Evolutionary conservation across 441 rosid species (phyloP), one percentile per base, ranked within the genome.

Genomic region (Capsella rubella): DNA sequence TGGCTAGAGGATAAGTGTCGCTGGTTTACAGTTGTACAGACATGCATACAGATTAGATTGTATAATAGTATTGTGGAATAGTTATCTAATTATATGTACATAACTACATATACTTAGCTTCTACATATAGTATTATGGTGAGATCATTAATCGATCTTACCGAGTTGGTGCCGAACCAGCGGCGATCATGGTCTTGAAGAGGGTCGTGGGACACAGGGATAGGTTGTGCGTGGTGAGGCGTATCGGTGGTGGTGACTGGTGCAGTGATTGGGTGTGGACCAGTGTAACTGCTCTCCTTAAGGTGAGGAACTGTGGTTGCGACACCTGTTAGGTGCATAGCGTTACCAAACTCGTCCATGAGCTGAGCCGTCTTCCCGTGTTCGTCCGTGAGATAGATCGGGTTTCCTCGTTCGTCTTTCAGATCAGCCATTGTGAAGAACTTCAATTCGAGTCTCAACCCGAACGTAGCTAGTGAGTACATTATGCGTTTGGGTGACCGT

Each of bases 351-450:
- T 90, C 92, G 66, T 90, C 95, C 11, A 85, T 82, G 13, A 90
- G 81, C 62, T 79, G 80, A 55, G 90, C 96, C 27, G 96, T 87
- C 71, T 85, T 80, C 1, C 99, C 96, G 0, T 40, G 72, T 56
- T 86, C 75, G 70, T 90, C 99, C 0, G 94, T 88, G 1, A 89
- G 86, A 59, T 65, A 79, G 56, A 92, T 55, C 0, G 81, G 89
- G 64, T 89, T 90, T 4, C 97, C 99, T 18, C 68, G 37, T 70
- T 85, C 89, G 67, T 95, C 97, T 72, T 76, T 74, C n/a, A 90
- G 27, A 61, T 87, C 81, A 2, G 93, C 90, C 90, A 85, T 86
- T 27, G 7, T 64, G 14, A 43, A 9, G 59, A 11, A 47, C 35
- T 56, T 21, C 18, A 16, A 16, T 16, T 16, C 27, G 37, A 12